phyloP scores from a whole-genome alignment of 1,284 basidiomycete genomes.

The Cutaneotrichosporon arboriforme region DNA sequence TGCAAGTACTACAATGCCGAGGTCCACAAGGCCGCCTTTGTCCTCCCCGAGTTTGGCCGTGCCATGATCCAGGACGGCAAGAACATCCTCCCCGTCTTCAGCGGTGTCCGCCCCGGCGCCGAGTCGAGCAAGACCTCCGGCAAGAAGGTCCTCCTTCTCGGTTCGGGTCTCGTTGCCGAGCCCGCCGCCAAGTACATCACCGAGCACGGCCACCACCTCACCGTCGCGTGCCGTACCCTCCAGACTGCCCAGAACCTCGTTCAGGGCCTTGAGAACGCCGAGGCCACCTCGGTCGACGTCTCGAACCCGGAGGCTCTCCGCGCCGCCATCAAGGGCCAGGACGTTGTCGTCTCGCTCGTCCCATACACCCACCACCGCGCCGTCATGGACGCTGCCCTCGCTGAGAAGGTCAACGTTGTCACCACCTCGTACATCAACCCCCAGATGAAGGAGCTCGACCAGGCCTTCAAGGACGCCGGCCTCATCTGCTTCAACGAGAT shows the following conservation, averaged over 20 bases:
- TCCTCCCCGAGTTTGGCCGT: conserved; percentile 86
- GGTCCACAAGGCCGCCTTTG: conserved; percentile 60
- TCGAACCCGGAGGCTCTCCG: conserved; percentile 68
- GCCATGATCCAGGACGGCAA: conserved; percentile 66
- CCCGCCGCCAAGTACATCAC: conserved; percentile 92
- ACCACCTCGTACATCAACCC: conserved; percentile 92
- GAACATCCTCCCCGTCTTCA: conserved; percentile 65
- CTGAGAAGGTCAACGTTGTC: conserved; percentile 82
- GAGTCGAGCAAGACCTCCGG: conserved; percentile 49
- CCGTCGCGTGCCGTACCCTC: conserved; percentile 79
- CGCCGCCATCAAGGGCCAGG: conserved; percentile 72
- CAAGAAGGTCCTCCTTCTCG: conserved; percentile 83
- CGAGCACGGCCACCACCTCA: conserved; percentile 76
- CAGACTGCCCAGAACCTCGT: conserved; percentile 65
- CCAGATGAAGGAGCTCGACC: conserved; percentile 82
- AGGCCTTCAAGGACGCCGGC: conserved; percentile 76
- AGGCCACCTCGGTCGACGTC: conserved; percentile 79
- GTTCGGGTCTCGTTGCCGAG: conserved; percentile 89
- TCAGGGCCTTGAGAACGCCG: conserved; percentile 63
- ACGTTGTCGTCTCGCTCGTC: conserved; percentile 93
- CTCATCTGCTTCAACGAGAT: conserved; percentile 98
- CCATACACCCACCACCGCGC: conserved; percentile 88
- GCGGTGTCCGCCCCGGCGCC: conserved; percentile 50
- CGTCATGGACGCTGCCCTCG: conserved; percentile 93
- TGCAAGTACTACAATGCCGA: conserved; percentile 46